Percentiles rank a stretch among this genome's conserved stretches.
Evolutionary conservation across 805 yeast species (phyloP).

Genomic region (Candida nonsorbophila): DNA sequence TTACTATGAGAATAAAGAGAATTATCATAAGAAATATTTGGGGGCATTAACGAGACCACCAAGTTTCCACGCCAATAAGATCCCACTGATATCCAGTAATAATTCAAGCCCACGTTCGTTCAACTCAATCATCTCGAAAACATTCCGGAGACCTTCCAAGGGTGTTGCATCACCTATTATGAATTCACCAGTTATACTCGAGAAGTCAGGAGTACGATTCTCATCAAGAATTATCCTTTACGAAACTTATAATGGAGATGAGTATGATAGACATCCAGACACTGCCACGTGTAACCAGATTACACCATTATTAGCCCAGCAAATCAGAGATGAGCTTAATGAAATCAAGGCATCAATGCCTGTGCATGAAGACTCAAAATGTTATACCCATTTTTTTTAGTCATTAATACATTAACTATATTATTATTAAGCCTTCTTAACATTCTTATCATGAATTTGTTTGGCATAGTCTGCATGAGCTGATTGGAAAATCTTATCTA

Average conservation of each 20-base stretch:
- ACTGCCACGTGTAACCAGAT: constrained; percentile 87
- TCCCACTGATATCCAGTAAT: constrained; percentile 3
- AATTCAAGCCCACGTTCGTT: constrained; percentile 1
- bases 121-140: not conserved
- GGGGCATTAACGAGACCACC: not conserved
- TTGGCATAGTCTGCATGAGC: constrained; percentile 32
- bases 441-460: constrained; percentile 7
- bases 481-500: constrained; percentile 41
- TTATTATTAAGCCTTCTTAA: not conserved
- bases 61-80: constrained; percentile 1
- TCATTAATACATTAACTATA: not conserved
- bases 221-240: constrained; percentile 78
- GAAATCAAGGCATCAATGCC: constrained; percentile 74
- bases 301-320: constrained; percentile 82
- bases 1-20: constrained; percentile 3
- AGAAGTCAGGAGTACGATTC: constrained; percentile 47
- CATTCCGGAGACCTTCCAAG: too few species aligned
- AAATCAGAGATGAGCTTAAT: constrained; percentile 81
- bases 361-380: constrained; percentile 71
- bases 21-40: not conserved
- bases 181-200: not conserved
- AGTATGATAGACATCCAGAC: constrained; percentile 91
- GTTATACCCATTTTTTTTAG: constrained; percentile 80
- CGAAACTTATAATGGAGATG: constrained; percentile 77
- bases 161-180: too few species aligned